Conservation (phyloP, 345 rosid genomes). For the Melaleuca quinquenervia region DNA sequence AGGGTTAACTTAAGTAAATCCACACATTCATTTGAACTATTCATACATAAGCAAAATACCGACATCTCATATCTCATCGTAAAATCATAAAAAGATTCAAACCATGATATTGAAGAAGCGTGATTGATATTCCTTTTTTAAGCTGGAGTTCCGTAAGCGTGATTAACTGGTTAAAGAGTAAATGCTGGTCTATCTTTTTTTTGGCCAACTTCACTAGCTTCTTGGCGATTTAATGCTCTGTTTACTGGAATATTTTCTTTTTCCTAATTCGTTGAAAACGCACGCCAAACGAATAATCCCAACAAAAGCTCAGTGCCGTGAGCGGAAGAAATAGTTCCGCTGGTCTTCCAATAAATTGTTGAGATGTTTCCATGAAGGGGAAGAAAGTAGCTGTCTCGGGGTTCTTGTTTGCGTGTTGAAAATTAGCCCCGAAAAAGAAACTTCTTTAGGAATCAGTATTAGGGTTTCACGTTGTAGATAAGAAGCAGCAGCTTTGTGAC, state of each 20-base stretch:
- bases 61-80: background rate
- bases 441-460: background rate
- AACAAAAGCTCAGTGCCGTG: background rate
- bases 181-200: background rate
- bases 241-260: background rate
- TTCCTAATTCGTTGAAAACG: background rate
- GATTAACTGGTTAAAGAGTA: background rate
- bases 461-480: background rate
- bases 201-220: background rate
- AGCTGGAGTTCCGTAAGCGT: background rate
- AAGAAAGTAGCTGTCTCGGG: background rate
- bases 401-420: background rate
- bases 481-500: background rate
- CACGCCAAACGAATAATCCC: background rate
- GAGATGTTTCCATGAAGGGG: background rate
- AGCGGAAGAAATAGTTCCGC: background rate
- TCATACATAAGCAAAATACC: background rate
- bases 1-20: background rate
- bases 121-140: background rate
- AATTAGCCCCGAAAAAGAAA: background rate
- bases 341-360: background rate
- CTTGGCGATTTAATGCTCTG: background rate
- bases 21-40: background rate
- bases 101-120: background rate
- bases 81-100: background rate